Base-by-base conservation (phyloP, 352 stramenopile genomes). In the Pythium dissotocum region DNA sequence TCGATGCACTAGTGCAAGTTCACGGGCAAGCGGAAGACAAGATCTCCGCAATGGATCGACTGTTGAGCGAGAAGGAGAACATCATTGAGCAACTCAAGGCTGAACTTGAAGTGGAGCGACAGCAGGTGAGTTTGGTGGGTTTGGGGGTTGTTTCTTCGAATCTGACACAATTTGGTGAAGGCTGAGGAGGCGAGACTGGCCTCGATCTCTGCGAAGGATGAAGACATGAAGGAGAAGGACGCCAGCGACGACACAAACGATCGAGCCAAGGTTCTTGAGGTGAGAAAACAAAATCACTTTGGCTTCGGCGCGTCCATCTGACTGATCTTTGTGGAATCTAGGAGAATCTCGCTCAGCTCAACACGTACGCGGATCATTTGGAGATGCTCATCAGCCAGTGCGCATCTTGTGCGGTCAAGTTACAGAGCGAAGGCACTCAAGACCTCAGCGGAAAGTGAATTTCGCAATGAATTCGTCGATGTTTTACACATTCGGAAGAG, bases 301-400 rank as follows among this genome's bases (percentile, higher is more conserved):
- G 26, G 4, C 21, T 36, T 57, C 2, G 51, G 51, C 6, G 26
- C n/a, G 16, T 33, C 16, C 13, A 57, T 24, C 6, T 18, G 21
- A 36, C 6, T 38, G 14, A 2, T 51, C 28, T 65, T 72, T 13
- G 28, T 13, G 59, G 16, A 18, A 51, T 30, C 3, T 63, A 93
- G 85, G 85, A 93, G 36, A 93, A 90, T 46, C 62, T 93, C 65
- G 74, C 72, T 16, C 85, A 93, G 55, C 87, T 93, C 72, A 93
- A 93, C 63, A 77, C 67, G 53, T 93, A 93, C 53, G 85, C 85
- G 10, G 85, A 93, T 62, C 85, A 93, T 53, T 63, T 93, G 12
- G 85, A 93, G 61, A 73, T 90, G 64, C 70, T 93, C 2, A 93
- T 93, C 58, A 73, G 69, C 14, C 83, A 91, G 54, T 93, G 85